These are phyloP conservation scores for Aspergillus cristatus DNA, from an alignment of 495 filamentous ascomycete genomes.

Conservation along the genomic window DNA sequence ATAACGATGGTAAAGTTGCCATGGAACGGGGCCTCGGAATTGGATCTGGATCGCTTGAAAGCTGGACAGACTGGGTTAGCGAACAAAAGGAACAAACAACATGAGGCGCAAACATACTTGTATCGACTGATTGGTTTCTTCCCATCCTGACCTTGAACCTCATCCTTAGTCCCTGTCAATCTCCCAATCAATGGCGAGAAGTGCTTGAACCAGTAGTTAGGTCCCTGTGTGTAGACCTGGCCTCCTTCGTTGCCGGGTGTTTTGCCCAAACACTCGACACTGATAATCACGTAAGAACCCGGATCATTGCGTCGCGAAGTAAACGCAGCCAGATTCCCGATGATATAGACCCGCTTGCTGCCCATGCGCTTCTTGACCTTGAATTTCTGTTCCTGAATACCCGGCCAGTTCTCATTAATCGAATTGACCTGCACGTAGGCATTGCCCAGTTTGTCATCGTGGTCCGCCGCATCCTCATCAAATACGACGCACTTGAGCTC, in stretches of 20 bases:
- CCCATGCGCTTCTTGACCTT: constrained; percentile 73
- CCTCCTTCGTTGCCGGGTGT: constrained; percentile 63
- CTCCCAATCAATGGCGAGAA: constrained; percentile 84
- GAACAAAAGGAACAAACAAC: background rate
- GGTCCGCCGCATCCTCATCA: constrained; percentile 82
- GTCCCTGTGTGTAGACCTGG: constrained; percentile 68
- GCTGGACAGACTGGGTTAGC: constrained; percentile 28
- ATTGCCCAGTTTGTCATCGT: constrained; percentile 82
- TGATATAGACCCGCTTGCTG: constrained; percentile 73
- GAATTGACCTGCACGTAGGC: constrained; percentile 53
- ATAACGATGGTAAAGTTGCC: constrained; percentile 74
- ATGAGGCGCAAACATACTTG: constrained; percentile 46
- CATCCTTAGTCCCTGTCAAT: constrained; percentile 66
- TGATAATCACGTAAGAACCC: constrained; percentile 54
- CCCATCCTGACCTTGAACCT: constrained; percentile 33
- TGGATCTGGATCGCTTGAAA: constrained; percentile 95
- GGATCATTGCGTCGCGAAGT: constrained; percentile 45
- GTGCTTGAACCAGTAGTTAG: constrained; percentile 72
- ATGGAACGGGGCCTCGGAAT: constrained; percentile 70
- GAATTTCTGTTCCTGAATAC: constrained; percentile 54
- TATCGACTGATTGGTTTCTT: constrained; percentile 53
- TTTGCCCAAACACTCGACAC: constrained; percentile 63
- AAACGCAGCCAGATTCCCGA: constrained; percentile 54
- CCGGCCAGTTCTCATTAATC: constrained; percentile 57
- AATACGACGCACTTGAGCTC: constrained; percentile 70